These are phyloP conservation scores for Cercospora berteroae DNA, from an alignment of 2,329 filamentous ascomycete genomes.

Conservation along the genomic window DNA sequence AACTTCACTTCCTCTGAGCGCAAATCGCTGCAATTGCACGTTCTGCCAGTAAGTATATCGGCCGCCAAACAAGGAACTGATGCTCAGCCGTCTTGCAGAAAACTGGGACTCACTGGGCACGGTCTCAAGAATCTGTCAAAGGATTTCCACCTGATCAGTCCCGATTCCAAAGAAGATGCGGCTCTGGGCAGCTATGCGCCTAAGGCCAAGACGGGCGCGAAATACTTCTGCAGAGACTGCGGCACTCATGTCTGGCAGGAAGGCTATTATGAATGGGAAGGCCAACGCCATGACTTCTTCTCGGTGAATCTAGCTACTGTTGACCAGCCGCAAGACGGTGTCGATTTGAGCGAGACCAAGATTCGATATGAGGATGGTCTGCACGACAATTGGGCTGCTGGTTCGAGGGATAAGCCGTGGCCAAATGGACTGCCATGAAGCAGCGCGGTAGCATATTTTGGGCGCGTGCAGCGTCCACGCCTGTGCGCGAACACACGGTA, in stretches of 20 bases:
- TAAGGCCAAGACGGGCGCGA: not conserved
- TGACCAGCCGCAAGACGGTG: conserved; percentile 21
- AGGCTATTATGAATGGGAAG: conserved; percentile 11
- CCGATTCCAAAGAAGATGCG: not conserved
- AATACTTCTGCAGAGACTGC: conserved; percentile 14
- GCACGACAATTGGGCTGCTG: conserved; percentile 3
- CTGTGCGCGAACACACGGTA: not conserved
- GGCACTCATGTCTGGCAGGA: conserved; percentile 15
- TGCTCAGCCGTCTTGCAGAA: not conserved
- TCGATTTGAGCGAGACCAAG: conserved; percentile 19
- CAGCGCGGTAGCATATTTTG: not conserved
- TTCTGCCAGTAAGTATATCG: conserved; percentile 8
- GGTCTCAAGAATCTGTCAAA: not conserved
- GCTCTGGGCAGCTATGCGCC: conserved; percentile 11
- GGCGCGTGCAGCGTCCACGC: not conserved
- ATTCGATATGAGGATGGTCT: conserved; percentile 21
- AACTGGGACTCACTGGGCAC: not conserved
- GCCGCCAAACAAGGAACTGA: not conserved
- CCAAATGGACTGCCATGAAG: not conserved
- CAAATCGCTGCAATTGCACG: conserved; percentile 17
- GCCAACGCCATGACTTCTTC: conserved; percentile 12
- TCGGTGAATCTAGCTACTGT: conserved; percentile 21
- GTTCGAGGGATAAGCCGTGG: conserved; percentile 10
- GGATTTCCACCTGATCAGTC: conserved; percentile 9
- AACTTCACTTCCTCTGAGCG: not conserved